phyloP scores from a whole-genome alignment of 345 rosid species.

The Eucalyptus dawsonii region DNA sequence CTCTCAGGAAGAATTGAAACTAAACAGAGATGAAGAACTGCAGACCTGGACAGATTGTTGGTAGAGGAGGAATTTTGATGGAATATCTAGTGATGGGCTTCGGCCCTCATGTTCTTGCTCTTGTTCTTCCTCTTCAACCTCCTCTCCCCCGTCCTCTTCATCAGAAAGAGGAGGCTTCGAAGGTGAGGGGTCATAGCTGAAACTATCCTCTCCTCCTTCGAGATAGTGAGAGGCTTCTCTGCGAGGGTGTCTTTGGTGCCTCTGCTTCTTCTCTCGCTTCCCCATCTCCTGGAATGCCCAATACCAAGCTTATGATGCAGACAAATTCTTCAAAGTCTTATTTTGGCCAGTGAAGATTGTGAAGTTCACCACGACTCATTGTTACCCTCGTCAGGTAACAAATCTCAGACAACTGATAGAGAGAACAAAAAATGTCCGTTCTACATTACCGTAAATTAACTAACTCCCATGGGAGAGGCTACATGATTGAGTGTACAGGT shows the following conservation, averaged over 20 bases:
- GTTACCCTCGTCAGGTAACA: not conserved
- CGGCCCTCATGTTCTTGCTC: not conserved
- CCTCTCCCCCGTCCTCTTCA: not conserved
- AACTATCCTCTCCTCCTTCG: constrained; percentile 5
- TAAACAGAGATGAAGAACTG: not conserved
- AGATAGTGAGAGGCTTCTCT: constrained; percentile 32
- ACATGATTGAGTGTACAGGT: not conserved
- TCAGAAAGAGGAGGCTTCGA: constrained; percentile 1
- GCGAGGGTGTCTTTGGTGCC: constrained; percentile 25
- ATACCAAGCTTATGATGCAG: not conserved
- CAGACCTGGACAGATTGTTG: constrained; percentile 83
- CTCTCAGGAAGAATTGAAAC: not conserved
- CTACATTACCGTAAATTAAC: not conserved
- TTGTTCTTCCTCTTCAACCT: constrained; percentile 6
- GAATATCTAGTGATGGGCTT: constrained; percentile 21
- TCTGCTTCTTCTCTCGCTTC: constrained; percentile 63
- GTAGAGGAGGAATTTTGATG: constrained; percentile 74
- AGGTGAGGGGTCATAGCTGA: constrained; percentile 3
- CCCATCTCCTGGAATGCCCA: constrained; percentile 29
- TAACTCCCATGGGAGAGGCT: not conserved
- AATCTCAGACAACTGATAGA: not conserved
- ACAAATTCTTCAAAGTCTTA: not conserved
- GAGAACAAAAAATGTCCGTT: not conserved
- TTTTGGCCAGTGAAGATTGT: not conserved
- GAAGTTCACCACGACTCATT: not conserved